Evolutionary conservation across 176 grass and related monocot species (phyloP).

Genomic region (Juncus inflexus): DNA sequence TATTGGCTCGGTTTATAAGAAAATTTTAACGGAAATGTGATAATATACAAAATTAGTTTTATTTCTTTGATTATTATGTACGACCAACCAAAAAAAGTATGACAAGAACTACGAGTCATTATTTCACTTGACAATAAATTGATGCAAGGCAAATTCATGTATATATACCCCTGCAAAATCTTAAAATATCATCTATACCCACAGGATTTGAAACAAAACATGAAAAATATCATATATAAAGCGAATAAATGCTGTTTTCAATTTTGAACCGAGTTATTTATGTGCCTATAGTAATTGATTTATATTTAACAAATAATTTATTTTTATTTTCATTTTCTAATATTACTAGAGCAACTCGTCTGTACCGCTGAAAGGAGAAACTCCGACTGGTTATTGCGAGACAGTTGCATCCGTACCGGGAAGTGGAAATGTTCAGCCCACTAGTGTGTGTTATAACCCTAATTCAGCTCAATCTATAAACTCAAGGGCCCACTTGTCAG

Average conservation of each 20-base stretch:
- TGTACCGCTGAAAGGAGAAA: slow-evolving; percentile 18
- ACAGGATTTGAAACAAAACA: too few species aligned
- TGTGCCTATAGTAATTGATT: background rate
- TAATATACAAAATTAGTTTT: background rate
- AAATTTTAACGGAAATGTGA: background rate
- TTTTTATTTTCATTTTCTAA: background rate
- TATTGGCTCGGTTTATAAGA: background rate
- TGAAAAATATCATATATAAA: too few species aligned
- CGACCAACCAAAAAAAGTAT: background rate
- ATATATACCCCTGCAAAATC: too few species aligned
- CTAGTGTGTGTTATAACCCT: slow-evolving; percentile 8
- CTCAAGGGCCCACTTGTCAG: slow-evolving; percentile 4
- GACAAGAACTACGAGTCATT: background rate
- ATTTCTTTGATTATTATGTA: background rate
- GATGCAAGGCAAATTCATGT: background rate
- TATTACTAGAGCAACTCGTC: background rate
- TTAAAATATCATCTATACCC: too few species aligned
- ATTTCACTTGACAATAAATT: background rate
- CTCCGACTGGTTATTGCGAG: slow-evolving; percentile 12
- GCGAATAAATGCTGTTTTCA: too few species aligned
- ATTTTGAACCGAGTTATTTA: too few species aligned
- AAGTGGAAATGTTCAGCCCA: slow-evolving; percentile 24
- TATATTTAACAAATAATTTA: slow-evolving; percentile 2
- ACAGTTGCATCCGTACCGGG: slow-evolving; percentile 15
- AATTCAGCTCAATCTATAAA: slow-evolving; percentile 3